Evolutionary conservation across 2,329 filamentous ascomycete species (phyloP).

Genomic region (Catunica adiposa): DNA sequence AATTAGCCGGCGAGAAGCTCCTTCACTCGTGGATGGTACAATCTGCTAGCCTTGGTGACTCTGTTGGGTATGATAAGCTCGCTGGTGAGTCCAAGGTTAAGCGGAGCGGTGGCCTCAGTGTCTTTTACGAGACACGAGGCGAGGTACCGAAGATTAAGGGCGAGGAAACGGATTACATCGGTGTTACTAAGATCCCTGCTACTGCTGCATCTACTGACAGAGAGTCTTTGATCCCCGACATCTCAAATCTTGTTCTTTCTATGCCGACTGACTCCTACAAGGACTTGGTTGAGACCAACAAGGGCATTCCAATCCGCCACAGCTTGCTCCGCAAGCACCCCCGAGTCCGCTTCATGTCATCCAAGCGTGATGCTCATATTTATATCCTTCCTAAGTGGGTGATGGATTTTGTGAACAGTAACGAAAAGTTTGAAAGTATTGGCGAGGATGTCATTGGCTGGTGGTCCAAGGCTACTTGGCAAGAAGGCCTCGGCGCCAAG

Average conservation of each 20-base stretch:
- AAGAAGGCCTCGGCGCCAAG: conserved; percentile 62
- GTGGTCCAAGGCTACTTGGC: conserved; percentile 94
- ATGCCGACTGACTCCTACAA: conserved; percentile 81
- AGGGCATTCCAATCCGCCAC: conserved; percentile 57
- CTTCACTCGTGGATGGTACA: conserved; percentile 87
- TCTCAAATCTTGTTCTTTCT: conserved; percentile 69
- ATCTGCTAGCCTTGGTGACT: conserved; percentile 50
- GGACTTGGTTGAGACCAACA: conserved; percentile 62
- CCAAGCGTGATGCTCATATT: conserved; percentile 78
- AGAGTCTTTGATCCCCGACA: conserved; percentile 46
- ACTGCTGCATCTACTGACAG: conserved; percentile 39
- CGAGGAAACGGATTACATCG: conserved; percentile 86
- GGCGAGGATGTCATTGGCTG: conserved; percentile 84
- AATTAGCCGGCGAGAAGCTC: conserved; percentile 66
- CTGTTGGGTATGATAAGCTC: conserved; percentile 32
- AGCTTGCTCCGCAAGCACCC: conserved; percentile 59
- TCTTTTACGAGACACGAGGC: conserved; percentile 77
- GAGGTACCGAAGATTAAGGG: conserved; percentile 58
- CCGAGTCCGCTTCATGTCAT: conserved; percentile 62
- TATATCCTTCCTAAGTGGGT: conserved; percentile 92
- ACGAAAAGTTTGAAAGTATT: conserved; percentile 72
- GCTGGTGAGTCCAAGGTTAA: conserved; percentile 23
- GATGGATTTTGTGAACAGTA: conserved; percentile 62
- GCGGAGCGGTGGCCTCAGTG: conserved; percentile 61
- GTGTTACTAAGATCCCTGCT: conserved; percentile 49